Base-by-base conservation (phyloP, 2,329 filamentous ascomycete species). In the Arthrobotrys sinensis region DNA sequence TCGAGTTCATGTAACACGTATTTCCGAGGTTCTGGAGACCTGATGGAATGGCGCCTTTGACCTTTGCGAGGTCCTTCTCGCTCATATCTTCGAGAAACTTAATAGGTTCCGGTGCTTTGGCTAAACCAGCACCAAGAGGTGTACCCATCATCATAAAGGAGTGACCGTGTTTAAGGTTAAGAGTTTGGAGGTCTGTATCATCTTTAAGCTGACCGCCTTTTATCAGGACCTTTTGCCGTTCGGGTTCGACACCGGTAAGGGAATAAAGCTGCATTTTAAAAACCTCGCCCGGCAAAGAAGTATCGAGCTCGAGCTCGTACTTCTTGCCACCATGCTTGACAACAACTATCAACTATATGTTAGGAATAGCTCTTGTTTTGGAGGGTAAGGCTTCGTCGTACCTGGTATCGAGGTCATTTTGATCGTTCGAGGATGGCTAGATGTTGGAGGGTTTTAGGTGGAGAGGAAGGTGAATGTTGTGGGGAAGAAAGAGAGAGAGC, bases 1-100 rank as follows among this genome's bases (percentile, higher is more conserved):
- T 97, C 62, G 96, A 96, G 87, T 99, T 99, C 83, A 98, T 90
- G 84, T 99, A 99, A 87, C 96, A 99, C 3, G 96, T 99, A 85
- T 99, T 99, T 81, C 96, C 96, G 79, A 97, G 87, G 83, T 99
- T 99, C 84, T 92, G 89, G 79, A 99, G 86, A 55, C 96, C 96
- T 71, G 94, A 92, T 1, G 96, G 96, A 53, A 89, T 95, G 57
- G 94, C 94, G 75, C 93, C 94, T 76, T 91, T 91, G 83, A 92
- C 89, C 84, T 91, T 90, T 21, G 96, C 95, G 65, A 91, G 90
- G 85, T 98, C 95, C 34, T 94, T 94, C 84, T 97, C 94, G 28
- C 93, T 96, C 95, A 99, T 97, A 84, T 99, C 96, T 85, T 99
- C 96, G 80, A 97, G 86, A 82, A 99, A 99, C 85, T 92, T 96